Base-by-base conservation (phyloP, 2,329 filamentous ascomycete genomes). In the Epichloe sp. region DNA sequence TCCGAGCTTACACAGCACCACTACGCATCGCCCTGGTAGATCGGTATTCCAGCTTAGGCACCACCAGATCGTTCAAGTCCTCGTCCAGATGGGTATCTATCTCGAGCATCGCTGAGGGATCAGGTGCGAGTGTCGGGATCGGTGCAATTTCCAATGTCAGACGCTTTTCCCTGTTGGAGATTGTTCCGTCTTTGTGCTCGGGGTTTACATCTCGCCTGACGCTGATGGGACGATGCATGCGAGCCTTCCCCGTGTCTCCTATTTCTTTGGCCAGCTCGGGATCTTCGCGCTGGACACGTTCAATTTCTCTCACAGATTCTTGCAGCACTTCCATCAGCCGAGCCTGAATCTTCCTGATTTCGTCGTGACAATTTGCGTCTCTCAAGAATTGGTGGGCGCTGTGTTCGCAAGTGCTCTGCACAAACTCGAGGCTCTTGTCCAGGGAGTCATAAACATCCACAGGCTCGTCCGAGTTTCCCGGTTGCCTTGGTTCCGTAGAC, bases 331-430 rank as follows among this genome's bases (percentile, higher is more conserved):
- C 76, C 8, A 69, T 68, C 43, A 94, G 77, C 15, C 80, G 79
- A 52, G 75, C 72, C 60, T 82, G 79, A 49, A 90, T 84, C 45
- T 80, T 83, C 26, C 74, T 72, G 40, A 95, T 76, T 65, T 95
- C 88, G 17, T 80, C 77, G n/a, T 73, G 77, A 66, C 90, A 95
- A 60, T 93, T 85, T 11, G 89, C 90, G 49, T 89, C 85, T 23
- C 90, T 81, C n/a, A 96, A 73, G 54, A 93, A 88, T 61, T 94
- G 87, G 62, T 95, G 89, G 0, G 90, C 90, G 3, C 86, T 90
- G 50, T 83, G 82, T 68, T 96, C 90, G 63, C 87, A 94, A 59
- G 89, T 79, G 51, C 77, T 77, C 64, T 95, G 88, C 5, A 88
- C 85, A 56, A 80, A 79, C 62, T 95, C 89, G 26, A 96, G 72